phyloP scores from a whole-genome alignment of 1,284 basidiomycete species.

The Marasmius sp. region DNA sequence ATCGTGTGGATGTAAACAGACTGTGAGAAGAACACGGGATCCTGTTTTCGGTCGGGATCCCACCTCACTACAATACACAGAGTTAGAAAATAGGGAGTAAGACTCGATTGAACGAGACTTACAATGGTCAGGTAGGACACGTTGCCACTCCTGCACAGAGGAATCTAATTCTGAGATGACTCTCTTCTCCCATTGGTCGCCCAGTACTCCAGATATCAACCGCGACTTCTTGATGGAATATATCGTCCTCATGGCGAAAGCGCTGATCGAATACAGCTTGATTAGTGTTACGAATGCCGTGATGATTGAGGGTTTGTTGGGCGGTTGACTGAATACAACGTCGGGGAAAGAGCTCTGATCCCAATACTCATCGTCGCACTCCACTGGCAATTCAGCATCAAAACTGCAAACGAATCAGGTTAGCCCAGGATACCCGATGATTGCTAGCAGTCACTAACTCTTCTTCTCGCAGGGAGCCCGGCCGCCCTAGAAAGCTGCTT shows the following conservation, averaged over 20 bases:
- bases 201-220: constrained; percentile 32
- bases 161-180: constrained; percentile 48
- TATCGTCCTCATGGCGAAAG: constrained; percentile 45
- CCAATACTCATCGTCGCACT: constrained; percentile 54
- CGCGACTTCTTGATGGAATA: constrained; percentile 48
- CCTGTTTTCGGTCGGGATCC: constrained; percentile 41
- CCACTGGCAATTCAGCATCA: constrained; percentile 50
- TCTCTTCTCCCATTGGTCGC: constrained; percentile 38
- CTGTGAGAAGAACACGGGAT: constrained; percentile 44
- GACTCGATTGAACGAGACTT: constrained; percentile 10
- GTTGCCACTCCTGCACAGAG: constrained; percentile 48
- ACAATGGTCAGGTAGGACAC: constrained; percentile 42
- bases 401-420: constrained; percentile 29
- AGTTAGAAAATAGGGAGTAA: neutral
- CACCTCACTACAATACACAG: constrained; percentile 31
- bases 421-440: neutral
- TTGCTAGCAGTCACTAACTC: constrained; percentile 37
- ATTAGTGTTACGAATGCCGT: constrained; percentile 40
- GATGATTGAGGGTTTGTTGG: constrained; percentile 29
- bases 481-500: constrained; percentile 55
- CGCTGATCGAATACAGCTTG: constrained; percentile 44
- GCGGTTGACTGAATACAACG: constrained; percentile 31
- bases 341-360: constrained; percentile 17
- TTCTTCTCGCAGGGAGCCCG: constrained; percentile 59
- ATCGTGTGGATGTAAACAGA: constrained; percentile 46